Evolutionary conservation across 2,329 filamentous ascomycete species (phyloP).

Genomic region (Parascedosporium putredinis): DNA sequence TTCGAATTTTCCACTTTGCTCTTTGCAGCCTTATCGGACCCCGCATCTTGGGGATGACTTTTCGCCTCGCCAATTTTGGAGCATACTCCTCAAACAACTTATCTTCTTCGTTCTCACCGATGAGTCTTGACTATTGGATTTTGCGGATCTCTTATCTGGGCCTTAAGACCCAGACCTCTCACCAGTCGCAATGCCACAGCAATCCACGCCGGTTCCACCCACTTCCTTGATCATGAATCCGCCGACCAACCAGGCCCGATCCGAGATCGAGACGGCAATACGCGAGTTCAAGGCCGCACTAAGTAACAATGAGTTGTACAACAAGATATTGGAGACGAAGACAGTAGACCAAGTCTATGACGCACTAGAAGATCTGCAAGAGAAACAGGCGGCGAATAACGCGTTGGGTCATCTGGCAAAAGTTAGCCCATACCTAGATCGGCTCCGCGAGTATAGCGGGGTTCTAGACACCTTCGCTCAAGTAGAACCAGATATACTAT

Average conservation of each 20-base stretch:
- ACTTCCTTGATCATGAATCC: too few relatives aligned
- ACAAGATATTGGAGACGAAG: slow-evolving; percentile 15
- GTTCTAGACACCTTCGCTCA: background rate
- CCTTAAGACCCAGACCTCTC: too few relatives aligned
- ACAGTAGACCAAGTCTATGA: slow-evolving; percentile 23
- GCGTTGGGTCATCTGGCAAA: slow-evolving; percentile 18
- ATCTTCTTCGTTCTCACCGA: too few relatives aligned
- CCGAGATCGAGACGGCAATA: slow-evolving; percentile 3
- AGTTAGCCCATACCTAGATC: slow-evolving; percentile 20
- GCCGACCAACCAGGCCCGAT: background rate
- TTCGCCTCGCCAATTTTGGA: too few relatives aligned
- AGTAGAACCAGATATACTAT: background rate
- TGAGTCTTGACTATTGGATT: too few relatives aligned
- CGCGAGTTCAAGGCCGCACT: slow-evolving; percentile 12
- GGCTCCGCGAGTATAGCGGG: slow-evolving; percentile 4
- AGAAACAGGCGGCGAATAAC: slow-evolving; percentile 16
- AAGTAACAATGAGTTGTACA: slow-evolving; percentile 11
- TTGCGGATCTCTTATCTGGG: too few relatives aligned
- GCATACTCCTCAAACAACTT: too few relatives aligned
- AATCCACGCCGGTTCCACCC: too few relatives aligned
- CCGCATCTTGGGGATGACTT: too few relatives aligned
- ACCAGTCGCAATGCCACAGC: too few relatives aligned
- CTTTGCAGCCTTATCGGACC: too few relatives aligned
- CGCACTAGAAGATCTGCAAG: slow-evolving; percentile 21
- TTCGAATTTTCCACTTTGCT: too few relatives aligned